Conservation (phyloP, 768 basidiomycete genomes). For the Pleurotus ostreatus region DNA sequence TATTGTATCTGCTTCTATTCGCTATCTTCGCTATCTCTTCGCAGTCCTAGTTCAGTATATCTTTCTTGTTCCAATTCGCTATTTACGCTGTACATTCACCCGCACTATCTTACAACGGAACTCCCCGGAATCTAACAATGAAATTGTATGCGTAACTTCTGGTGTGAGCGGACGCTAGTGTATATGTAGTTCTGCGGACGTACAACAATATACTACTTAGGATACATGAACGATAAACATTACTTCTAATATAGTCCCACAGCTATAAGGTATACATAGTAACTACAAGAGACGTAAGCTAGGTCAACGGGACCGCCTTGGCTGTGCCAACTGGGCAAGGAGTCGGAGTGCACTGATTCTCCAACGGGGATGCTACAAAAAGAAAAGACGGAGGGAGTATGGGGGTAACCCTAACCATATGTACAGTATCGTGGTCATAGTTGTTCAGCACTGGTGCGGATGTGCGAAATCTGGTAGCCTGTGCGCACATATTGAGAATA, state of each 20-base stretch:
- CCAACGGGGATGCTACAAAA: neutral
- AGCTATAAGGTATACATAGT: neutral
- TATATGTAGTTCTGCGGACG: too few species aligned
- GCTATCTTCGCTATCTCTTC: too few species aligned
- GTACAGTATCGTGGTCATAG: neutral
- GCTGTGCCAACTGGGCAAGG: neutral
- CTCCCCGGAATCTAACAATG: too few species aligned
- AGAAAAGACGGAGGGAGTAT: neutral
- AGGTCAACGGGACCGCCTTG: neutral
- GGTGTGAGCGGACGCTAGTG: too few species aligned
- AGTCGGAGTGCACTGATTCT: neutral
- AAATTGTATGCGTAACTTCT: too few species aligned
- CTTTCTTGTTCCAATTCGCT: too few species aligned
- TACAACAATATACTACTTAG: too few species aligned
- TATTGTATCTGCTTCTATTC: too few species aligned
- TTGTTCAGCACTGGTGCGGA: neutral
- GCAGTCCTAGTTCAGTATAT: too few species aligned
- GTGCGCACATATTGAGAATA: neutral
- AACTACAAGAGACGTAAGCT: neutral
- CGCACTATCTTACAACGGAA: too few species aligned
- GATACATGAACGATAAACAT: neutral
- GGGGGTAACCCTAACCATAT: neutral
- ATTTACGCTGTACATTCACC: too few species aligned
- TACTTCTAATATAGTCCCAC: slow-evolving; percentile 6
- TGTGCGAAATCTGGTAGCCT: slow-evolving; percentile 3